These are phyloP conservation scores for Piloderma croceum DNA, from an alignment of 768 basidiomycete genomes.

Conservation along the genomic window DNA sequence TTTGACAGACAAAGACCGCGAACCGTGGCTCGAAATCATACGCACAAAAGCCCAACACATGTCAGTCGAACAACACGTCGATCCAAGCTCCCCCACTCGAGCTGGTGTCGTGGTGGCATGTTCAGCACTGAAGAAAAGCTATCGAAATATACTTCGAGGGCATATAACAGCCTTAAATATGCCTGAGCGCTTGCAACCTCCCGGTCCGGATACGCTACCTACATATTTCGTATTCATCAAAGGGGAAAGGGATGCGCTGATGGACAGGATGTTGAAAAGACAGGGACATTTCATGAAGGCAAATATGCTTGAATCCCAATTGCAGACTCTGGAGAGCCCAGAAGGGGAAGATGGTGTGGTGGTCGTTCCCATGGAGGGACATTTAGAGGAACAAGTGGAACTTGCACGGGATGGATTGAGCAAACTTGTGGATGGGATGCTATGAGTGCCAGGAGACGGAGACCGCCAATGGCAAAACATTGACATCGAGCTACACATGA, in stretches of 20 bases:
- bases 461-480: too few relatives aligned
- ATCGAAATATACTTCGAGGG: conserved; percentile 80
- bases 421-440: background rate
- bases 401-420: conserved; percentile 41
- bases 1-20: conserved; percentile 74
- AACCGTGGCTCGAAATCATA: conserved; percentile 79
- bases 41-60: conserved; percentile 55
- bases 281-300: conserved; percentile 82
- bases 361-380: conserved; percentile 45
- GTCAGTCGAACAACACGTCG: conserved; percentile 9
- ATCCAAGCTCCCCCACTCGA: background rate
- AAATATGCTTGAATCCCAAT: conserved; percentile 74
- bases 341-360: conserved; percentile 64
- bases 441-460: conserved; percentile 7
- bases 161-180: conserved; percentile 18
- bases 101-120: conserved; percentile 77
- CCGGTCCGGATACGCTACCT: conserved; percentile 29
- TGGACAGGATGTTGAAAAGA: conserved; percentile 59
- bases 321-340: conserved; percentile 66
- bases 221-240: conserved; percentile 83
- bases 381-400: conserved; percentile 52
- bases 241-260: conserved; percentile 46
- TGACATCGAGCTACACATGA: too few relatives aligned
- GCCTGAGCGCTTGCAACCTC: conserved; percentile 21
- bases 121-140: conserved; percentile 75